Percentiles rank a stretch among this genome's conserved stretches.
phyloP scores from a whole-genome alignment of 768 basidiomycete species.

The Termitomyces sp. region DNA sequence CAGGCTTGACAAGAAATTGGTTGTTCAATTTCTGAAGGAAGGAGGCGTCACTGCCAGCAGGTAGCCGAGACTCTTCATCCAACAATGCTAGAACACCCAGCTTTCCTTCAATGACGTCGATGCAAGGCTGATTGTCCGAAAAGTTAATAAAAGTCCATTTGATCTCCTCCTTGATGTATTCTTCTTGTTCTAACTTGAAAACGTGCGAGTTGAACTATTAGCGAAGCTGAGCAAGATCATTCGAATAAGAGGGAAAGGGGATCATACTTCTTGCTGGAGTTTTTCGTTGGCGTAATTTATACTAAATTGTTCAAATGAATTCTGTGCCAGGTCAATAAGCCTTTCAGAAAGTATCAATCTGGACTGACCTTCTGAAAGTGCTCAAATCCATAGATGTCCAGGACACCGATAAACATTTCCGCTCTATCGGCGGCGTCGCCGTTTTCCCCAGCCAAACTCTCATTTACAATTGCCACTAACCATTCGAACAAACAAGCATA shows the following conservation, averaged over 20 bases:
- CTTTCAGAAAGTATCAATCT: not conserved
- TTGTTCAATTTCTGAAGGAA: constrained; percentile 90
- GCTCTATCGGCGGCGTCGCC: constrained; percentile 87
- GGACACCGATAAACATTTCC: constrained; percentile 98
- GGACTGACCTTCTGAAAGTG: constrained; percentile 85
- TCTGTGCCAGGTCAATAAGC: constrained; percentile 36
- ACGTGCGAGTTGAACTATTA: constrained; percentile 99
- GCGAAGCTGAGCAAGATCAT: constrained; percentile 3
- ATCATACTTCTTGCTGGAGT: constrained; percentile 87
- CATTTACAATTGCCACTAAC: constrained; percentile 96
- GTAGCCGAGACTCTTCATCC: constrained; percentile 97
- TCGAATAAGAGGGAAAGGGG: not conserved
- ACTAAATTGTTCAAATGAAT: constrained; percentile 96
- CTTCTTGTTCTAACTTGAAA: constrained; percentile 98
- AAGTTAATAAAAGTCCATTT: constrained; percentile 99
- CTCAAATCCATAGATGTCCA: constrained; percentile 98
- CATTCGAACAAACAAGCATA: constrained; percentile 99
- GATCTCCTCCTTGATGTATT: constrained; percentile 97
- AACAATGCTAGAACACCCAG: constrained; percentile 92
- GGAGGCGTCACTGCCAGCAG: constrained; percentile 87
- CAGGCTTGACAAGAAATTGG: constrained; percentile 76
- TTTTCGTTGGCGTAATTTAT: constrained; percentile 99
- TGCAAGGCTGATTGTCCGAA: constrained; percentile 98
- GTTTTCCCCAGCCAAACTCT: constrained; percentile 92
- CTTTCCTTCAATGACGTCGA: constrained; percentile 97